phyloP scores from a whole-genome alignment of 306 rosid genomes.

The Astragalus membranaceus region DNA sequence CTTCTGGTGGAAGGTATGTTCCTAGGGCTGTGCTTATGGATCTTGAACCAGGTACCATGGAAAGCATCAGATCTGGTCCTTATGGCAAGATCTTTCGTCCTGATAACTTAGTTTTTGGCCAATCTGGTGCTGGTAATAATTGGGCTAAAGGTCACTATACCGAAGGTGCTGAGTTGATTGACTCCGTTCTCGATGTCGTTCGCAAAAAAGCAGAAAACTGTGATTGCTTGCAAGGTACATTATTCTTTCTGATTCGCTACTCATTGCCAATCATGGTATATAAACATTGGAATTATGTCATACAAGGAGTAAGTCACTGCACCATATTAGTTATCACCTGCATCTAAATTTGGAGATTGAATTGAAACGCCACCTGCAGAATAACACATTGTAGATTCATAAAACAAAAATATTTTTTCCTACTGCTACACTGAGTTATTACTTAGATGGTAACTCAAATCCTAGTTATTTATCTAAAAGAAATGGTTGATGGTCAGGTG shows the following conservation, averaged over 20 bases:
- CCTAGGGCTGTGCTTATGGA: slow-evolving; percentile 95
- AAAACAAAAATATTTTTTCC: too few relatives aligned
- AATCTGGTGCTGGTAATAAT: slow-evolving; percentile 88
- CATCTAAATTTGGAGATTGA: too few relatives aligned
- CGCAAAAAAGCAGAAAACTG: slow-evolving; percentile 94
- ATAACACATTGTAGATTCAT: too few relatives aligned
- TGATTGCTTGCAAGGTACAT: slow-evolving; percentile 82
- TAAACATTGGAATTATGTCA: too few relatives aligned
- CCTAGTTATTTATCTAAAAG: too few relatives aligned
- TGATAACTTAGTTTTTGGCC: slow-evolving; percentile 87
- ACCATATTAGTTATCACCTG: too few relatives aligned
- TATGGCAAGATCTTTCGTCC: slow-evolving; percentile 88
- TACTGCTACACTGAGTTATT: too few relatives aligned
- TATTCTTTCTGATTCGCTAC: not conserved
- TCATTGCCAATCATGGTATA: too few relatives aligned
- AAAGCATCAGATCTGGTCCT: slow-evolving; percentile 92
- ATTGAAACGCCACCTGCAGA: too few relatives aligned
- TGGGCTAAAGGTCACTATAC: slow-evolving; percentile 97
- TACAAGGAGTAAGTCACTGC: too few relatives aligned
- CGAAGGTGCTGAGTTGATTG: slow-evolving; percentile 92
- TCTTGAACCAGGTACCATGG: slow-evolving; percentile 95
- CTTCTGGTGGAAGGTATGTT: slow-evolving; percentile 85
- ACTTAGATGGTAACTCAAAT: too few relatives aligned
- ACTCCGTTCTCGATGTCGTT: slow-evolving; percentile 81
- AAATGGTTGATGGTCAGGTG: too few relatives aligned